Conservation (phyloP, 2,329 filamentous ascomycete species). For the Tolypocladium paradoxum region DNA sequence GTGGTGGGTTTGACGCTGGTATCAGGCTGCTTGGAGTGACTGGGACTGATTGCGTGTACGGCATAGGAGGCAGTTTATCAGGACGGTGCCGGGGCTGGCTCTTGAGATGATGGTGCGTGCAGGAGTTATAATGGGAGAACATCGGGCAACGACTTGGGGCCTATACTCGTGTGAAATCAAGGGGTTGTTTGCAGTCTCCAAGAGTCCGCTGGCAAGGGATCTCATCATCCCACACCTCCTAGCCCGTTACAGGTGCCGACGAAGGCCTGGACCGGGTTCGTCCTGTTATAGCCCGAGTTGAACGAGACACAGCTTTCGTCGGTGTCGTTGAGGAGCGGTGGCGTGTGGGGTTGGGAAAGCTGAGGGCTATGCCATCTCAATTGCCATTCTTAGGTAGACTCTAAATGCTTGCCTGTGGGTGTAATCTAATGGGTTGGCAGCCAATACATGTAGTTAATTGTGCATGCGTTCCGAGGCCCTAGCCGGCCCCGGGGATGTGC, state of each 20-base stretch:
- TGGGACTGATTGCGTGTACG: background rate
- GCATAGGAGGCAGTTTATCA: background rate
- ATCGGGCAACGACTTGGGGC: too few relatives aligned
- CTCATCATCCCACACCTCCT: too few relatives aligned
- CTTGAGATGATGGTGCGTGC: background rate
- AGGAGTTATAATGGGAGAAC: background rate
- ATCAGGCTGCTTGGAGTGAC: background rate
- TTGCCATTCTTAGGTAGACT: too few relatives aligned
- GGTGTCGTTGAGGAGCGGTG: slow-evolving; percentile 51
- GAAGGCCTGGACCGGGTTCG: slow-evolving; percentile 76
- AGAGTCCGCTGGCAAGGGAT: too few relatives aligned
- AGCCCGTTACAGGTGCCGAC: too few relatives aligned
- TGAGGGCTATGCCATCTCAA: too few relatives aligned
- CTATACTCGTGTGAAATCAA: background rate
- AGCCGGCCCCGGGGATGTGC: too few relatives aligned
- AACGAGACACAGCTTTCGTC: slow-evolving; percentile 63
- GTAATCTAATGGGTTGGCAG: too few relatives aligned
- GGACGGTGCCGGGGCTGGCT: background rate
- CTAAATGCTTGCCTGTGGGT: too few relatives aligned
- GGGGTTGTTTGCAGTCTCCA: background rate
- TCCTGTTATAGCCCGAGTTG: slow-evolving; percentile 43
- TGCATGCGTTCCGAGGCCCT: too few relatives aligned
- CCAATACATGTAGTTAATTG: too few relatives aligned
- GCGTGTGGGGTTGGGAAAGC: too few relatives aligned
- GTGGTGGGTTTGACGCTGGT: background rate